Evolutionary conservation across 257 asterid species (phyloP), one percentile per base, ranked within the genome.

Genomic region (Pogostemon cablin): DNA sequence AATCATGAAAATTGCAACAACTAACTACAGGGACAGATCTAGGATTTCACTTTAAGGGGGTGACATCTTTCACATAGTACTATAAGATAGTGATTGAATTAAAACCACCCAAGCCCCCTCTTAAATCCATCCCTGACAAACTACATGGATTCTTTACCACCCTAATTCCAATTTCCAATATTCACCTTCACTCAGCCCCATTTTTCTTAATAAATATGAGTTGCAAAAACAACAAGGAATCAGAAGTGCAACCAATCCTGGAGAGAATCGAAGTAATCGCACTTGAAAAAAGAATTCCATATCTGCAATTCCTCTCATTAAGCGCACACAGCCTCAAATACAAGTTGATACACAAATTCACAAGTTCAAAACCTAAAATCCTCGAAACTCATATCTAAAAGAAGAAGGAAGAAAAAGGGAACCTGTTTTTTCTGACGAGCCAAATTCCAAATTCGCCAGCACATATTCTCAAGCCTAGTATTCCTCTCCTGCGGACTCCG

Each of bases 401-500:
- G 5, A 57, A 0, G 2, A 41, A 56, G 12, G 2, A 0, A n/a
- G 57, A 15, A 37, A 44, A 53, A 56, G 20, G 41, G 34, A 2
- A 89, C 98, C 96, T 92, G 96, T 82, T 92, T 92, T 72, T 92
- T 92, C 87, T 90, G 98, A 81, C 96, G 97, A 75, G 98, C 98
- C 88, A 93, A 78, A 84, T 90, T 93, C 98, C 98, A 93, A 81
- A 93, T 93, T 82, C 98, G 85, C 98, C 98, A 90, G 79, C 98
- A 88, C 90, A 93, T 86, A 75, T 93, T 90, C 87, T 93, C 98
- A 64, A 90, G 84, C 84, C 98, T 84, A 9, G 98, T 93, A 72
- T 93, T 93, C 87, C 98, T 87, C 90, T 93, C 97, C 76, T 86
- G 91, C 43, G 98, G 93, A 69, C 93, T 81, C 89, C 91, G 73